A percentile compares a stretch with the other conserved stretches of the same genome.
Conservation (phyloP, 106 monocot genomes). For the Dendrobium huoshanense region DNA sequence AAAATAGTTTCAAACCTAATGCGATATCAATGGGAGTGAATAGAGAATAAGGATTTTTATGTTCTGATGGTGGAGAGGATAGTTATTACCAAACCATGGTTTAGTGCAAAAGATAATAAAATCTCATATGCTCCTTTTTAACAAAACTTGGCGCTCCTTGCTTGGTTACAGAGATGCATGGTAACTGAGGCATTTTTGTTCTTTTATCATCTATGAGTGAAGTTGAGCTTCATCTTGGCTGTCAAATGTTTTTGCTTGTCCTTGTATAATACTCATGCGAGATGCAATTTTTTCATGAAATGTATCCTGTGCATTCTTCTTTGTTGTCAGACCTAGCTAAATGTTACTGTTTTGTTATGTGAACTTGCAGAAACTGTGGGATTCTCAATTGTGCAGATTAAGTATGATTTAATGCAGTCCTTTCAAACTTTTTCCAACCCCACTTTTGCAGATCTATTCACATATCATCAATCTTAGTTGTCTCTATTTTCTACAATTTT, state of each 20-base stretch:
- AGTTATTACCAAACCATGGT: neutral
- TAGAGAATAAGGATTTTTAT: neutral
- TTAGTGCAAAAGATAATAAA: neutral
- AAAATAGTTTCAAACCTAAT: neutral
- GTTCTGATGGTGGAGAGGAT: neutral
- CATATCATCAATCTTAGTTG: neutral
- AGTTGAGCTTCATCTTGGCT: neutral
- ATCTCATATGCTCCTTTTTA: neutral
- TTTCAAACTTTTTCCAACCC: conserved; percentile 1
- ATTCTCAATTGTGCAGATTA: conserved; percentile 3
- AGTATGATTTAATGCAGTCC: neutral
- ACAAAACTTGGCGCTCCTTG: neutral
- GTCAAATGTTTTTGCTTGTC: neutral
- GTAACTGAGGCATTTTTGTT: neutral
- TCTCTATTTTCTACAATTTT: neutral
- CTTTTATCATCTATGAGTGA: neutral
- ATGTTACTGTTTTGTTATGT: conserved; percentile 1
- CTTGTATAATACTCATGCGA: neutral
- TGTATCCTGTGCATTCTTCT: neutral
- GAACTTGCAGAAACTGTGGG: conserved; percentile 8
- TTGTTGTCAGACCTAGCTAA: neutral
- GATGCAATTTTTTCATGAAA: neutral
- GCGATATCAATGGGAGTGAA: neutral
- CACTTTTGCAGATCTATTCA: neutral
- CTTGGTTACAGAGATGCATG: neutral